Conservation (phyloP, 2,329 filamentous ascomycete species). For the Colletotrichum eremochloae region DNA sequence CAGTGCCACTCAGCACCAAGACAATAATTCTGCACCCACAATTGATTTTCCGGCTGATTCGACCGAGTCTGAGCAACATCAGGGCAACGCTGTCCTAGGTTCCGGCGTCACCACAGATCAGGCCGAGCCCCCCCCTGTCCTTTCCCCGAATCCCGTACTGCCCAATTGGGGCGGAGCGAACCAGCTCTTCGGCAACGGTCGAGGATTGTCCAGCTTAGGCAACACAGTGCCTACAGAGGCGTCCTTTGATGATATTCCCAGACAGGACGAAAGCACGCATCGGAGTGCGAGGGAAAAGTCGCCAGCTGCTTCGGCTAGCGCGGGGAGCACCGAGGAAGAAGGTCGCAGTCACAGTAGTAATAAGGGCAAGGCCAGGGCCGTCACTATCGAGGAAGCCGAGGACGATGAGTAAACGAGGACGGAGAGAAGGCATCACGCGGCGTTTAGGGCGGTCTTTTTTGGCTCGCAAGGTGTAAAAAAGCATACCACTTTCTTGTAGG, state of each 20-base stretch:
- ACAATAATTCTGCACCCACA: background rate
- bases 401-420: constrained; percentile 51
- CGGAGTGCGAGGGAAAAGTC: constrained; percentile 18
- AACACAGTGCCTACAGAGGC: constrained; percentile 26
- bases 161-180: constrained; percentile 66
- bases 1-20: background rate
- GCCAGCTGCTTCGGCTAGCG: constrained; percentile 24
- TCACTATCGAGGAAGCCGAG: constrained; percentile 60
- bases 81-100: constrained; percentile 19
- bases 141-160: constrained; percentile 62
- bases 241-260: constrained; percentile 32
- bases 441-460: constrained; percentile 24
- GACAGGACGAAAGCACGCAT: constrained; percentile 30
- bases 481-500: constrained; percentile 38
- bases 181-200: constrained; percentile 59
- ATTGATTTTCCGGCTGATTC: constrained; percentile 14
- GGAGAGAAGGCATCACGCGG: constrained; percentile 26
- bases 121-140: constrained; percentile 52
- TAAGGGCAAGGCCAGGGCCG: constrained; percentile 61
- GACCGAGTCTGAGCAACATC: constrained; percentile 1
- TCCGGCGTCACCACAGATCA: constrained; percentile 13
- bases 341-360: constrained; percentile 30
- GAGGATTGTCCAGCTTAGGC: constrained; percentile 20
- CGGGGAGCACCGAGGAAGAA: constrained; percentile 22
- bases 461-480: constrained; percentile 36